These are phyloP conservation scores for Agastache rugosa DNA, from an alignment of 257 asterid genomes.

Conservation along the genomic window DNA sequence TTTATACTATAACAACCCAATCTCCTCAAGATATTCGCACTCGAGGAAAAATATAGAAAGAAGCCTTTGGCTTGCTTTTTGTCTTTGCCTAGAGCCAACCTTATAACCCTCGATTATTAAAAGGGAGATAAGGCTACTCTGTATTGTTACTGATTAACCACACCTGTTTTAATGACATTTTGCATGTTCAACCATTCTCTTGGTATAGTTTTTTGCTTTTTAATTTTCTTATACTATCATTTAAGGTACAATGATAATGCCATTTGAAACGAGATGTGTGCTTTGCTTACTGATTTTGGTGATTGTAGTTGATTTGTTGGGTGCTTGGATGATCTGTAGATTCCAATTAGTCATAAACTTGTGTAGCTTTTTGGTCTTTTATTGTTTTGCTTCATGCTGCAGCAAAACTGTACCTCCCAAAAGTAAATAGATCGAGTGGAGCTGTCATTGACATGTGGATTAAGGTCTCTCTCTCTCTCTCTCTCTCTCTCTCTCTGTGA, in stretches of 20 bases:
- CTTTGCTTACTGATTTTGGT: constrained; percentile 1
- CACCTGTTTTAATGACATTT: neutral
- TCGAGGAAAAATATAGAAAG: neutral
- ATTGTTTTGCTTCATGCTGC: constrained; percentile 41
- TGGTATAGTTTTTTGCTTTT: neutral
- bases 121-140: neutral
- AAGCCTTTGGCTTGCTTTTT: neutral
- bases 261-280: neutral
- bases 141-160: neutral
- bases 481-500: neutral
- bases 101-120: neutral
- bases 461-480: constrained; percentile 65
- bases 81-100: neutral
- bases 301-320: neutral
- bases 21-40: neutral
- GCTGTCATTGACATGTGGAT: constrained; percentile 90
- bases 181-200: neutral
- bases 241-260: neutral
- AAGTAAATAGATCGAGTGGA: constrained; percentile 74
- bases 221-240: neutral
- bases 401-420: constrained; percentile 92
- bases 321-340: neutral
- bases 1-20: neutral
- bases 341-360: neutral
- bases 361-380: neutral